These are phyloP conservation scores for Pyrrhoderma noxium DNA, from an alignment of 1,284 basidiomycete genomes.

Conservation along the genomic window DNA sequence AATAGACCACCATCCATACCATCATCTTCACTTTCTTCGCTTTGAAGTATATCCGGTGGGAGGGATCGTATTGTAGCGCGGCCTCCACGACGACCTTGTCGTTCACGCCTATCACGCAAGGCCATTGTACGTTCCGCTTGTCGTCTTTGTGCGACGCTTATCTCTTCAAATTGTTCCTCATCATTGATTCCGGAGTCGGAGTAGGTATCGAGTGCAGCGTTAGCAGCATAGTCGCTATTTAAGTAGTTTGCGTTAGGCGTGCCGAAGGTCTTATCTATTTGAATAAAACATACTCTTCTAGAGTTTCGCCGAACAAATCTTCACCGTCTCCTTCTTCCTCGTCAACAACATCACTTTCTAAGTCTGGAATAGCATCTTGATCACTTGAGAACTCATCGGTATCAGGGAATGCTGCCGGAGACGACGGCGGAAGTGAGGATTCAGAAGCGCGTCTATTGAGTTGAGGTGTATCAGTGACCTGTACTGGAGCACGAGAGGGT, in stretches of 20 bases:
- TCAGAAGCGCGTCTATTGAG: constrained; percentile 48
- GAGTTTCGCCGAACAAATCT: constrained; percentile 83
- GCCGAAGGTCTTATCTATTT: background rate
- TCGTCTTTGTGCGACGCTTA: constrained; percentile 70
- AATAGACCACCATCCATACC: constrained; percentile 49
- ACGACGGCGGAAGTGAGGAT: constrained; percentile 76
- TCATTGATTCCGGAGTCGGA: constrained; percentile 87
- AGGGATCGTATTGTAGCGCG: constrained; percentile 71
- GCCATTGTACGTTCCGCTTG: constrained; percentile 87
- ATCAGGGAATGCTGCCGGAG: constrained; percentile 79
- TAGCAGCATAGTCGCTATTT: constrained; percentile 79
- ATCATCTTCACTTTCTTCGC: constrained; percentile 48
- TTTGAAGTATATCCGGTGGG: constrained; percentile 81
- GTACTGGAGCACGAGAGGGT: constrained; percentile 39
- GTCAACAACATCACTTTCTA: constrained; percentile 57
- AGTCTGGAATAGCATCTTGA: constrained; percentile 63
- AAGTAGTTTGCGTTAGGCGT: background rate
- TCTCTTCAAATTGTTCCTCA: constrained; percentile 64
- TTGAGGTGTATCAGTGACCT: constrained; percentile 42
- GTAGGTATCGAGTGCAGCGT: constrained; percentile 81
- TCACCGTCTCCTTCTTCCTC: constrained; percentile 84
- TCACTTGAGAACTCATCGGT: constrained; percentile 79
- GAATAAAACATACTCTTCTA: constrained; percentile 56
- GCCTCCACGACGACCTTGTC: constrained; percentile 52
- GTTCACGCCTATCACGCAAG: constrained; percentile 76